A percentile compares a stretch with the other conserved stretches of the same genome.
phyloP scores from a whole-genome alignment of 805 yeast species.

The Saccharomycopsis synnaedendra region DNA sequence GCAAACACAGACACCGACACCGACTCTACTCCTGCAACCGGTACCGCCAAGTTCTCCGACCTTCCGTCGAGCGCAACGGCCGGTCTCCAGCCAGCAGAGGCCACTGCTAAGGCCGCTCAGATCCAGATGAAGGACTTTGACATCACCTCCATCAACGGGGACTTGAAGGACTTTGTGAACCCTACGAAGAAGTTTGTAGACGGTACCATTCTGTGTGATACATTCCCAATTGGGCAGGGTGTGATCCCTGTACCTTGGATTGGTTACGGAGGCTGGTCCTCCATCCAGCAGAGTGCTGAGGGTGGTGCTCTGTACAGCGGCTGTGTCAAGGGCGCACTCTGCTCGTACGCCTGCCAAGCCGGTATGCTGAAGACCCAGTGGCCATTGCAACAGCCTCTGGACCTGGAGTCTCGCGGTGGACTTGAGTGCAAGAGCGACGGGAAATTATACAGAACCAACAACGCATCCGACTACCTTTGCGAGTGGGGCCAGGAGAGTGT shows the following conservation, averaged over 20 bases:
- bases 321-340: slow-evolving; percentile 57
- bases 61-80: slow-evolving; percentile 17
- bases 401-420: slow-evolving; percentile 67
- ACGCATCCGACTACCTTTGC: slow-evolving; percentile 42
- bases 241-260: slow-evolving; percentile 50
- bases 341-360: slow-evolving; percentile 69
- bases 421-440: slow-evolving; percentile 47
- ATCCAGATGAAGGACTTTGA: slow-evolving; percentile 35
- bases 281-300: slow-evolving; percentile 45
- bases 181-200: slow-evolving; percentile 43
- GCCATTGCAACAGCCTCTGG: slow-evolving; percentile 56
- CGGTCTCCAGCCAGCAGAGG: slow-evolving; percentile 22
- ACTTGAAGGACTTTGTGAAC: slow-evolving; percentile 34
- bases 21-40: slow-evolving; percentile 15
- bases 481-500: slow-evolving; percentile 66
- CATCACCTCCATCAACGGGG: slow-evolving; percentile 39
- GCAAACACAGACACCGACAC: background rate
- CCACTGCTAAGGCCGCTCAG: slow-evolving; percentile 36
- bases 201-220: slow-evolving; percentile 55
- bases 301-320: slow-evolving; percentile 56
- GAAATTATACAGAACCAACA: slow-evolving; percentile 48
- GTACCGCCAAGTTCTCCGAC: slow-evolving; percentile 8
- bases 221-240: slow-evolving; percentile 64
- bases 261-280: slow-evolving; percentile 38
- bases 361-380: slow-evolving; percentile 79